A percentile compares a stretch with the other conserved stretches of the same genome.
Conservation (phyloP, 1,139 yeast genomes). For the Candida pseudoviswanathii region DNA sequence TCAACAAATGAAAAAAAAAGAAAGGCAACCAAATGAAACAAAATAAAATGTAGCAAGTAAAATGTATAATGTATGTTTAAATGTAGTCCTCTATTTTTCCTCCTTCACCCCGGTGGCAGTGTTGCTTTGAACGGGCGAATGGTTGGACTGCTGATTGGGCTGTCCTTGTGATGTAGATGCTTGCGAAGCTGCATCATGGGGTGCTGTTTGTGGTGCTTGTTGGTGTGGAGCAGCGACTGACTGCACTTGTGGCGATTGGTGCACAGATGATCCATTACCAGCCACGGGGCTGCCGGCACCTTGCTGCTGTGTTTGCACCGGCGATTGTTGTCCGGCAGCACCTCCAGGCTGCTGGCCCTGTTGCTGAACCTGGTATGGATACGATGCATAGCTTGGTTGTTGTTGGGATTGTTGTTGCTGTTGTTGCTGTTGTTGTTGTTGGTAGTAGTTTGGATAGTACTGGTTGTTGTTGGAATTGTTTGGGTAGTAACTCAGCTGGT, state of each 20-base stretch:
- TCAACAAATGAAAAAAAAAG: not conserved
- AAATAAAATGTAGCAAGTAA: not conserved
- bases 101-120: not conserved
- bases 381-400: not conserved
- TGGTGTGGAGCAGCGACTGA: not conserved
- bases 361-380: conserved; percentile 1
- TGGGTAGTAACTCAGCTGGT: conserved; percentile 22
- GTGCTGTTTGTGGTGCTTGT: conserved; percentile 1
- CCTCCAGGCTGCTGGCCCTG: not conserved
- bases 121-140: conserved; percentile 2
- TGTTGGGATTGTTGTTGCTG: not conserved
- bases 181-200: not conserved
- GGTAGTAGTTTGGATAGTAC: conserved; percentile 20
- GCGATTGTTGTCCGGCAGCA: conserved; percentile 1
- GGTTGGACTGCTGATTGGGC: conserved; percentile 3
- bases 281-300: conserved; percentile 1
- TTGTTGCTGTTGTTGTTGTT: conserved; percentile 16
- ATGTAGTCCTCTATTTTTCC: not conserved
- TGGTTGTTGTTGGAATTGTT: conserved; percentile 12
- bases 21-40: not conserved
- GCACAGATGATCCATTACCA: conserved; percentile 4
- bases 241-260: conserved; percentile 4
- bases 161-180: not conserved
- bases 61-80: not conserved
- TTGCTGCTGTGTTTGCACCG: not conserved